Conservation (phyloP, 2,329 filamentous ascomycete genomes). For the Trichoderma arundinaceum region DNA sequence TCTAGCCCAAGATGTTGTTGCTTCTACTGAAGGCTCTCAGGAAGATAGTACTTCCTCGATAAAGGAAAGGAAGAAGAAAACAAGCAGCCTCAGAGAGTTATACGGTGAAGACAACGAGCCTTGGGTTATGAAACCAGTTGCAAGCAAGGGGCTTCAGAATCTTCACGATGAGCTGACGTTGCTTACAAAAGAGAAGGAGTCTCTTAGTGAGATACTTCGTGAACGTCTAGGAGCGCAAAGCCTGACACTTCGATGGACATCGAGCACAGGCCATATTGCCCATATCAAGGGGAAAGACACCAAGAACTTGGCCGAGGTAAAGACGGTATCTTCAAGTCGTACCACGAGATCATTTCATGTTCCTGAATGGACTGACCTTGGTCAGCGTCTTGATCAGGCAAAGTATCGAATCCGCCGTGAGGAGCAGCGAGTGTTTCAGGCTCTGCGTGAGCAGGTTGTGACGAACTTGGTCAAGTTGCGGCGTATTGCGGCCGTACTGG, state of each 20-base stretch:
- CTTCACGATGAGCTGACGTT: conserved; percentile 71
- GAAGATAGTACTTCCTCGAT: conserved; percentile 61
- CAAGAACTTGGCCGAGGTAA: conserved; percentile 43
- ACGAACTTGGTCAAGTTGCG: conserved; percentile 83
- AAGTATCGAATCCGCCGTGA: conserved; percentile 80
- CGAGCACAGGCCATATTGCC: conserved; percentile 85
- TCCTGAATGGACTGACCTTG: conserved; percentile 82
- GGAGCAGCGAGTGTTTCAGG: conserved; percentile 79
- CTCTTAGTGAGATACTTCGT: conserved; percentile 66
- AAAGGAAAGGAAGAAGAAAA: conserved; percentile 56
- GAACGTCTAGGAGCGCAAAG: conserved; percentile 64
- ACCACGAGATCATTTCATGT: conserved; percentile 85
- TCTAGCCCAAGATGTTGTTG: conserved; percentile 74
- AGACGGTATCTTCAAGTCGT: conserved; percentile 74
- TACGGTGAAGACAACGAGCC: conserved; percentile 65
- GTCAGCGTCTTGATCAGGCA: conserved; percentile 76
- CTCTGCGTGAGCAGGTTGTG: conserved; percentile 77
- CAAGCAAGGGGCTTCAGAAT: conserved; percentile 67
- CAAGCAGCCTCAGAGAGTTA: conserved; percentile 57
- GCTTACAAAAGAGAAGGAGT: conserved; percentile 64
- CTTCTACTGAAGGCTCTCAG: conserved; percentile 67
- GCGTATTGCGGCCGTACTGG: conserved; percentile 86
- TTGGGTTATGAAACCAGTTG: conserved; percentile 71
- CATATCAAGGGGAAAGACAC: conserved; percentile 85
- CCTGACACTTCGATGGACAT: conserved; percentile 83